These are phyloP conservation scores for Cladobotryum protrusum DNA, from an alignment of 2,329 filamentous ascomycete genomes.

Conservation along the genomic window DNA sequence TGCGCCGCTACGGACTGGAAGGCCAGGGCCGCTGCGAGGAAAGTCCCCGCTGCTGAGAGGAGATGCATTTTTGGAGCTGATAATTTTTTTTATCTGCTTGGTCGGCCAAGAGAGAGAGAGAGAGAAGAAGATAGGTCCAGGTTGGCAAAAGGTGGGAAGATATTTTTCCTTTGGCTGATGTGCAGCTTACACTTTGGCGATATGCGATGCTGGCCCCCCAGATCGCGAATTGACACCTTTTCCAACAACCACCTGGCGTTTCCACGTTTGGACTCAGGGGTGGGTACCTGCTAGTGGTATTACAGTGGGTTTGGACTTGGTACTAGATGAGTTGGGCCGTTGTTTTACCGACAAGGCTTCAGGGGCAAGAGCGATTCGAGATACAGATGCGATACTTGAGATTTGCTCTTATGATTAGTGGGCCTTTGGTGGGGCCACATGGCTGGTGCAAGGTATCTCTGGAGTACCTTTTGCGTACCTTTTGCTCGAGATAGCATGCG, in stretches of 20 bases:
- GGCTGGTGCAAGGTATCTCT: not conserved
- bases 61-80: conserved; percentile 21
- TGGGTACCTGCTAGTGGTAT: too few relatives aligned
- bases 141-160: not conserved
- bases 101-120: not conserved
- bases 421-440: conserved; percentile 1
- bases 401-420: conserved; percentile 7
- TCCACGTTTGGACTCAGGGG: not conserved
- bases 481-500: conserved; percentile 5
- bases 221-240: conserved; percentile 15
- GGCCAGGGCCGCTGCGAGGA: conserved; percentile 35
- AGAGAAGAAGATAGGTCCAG: not conserved
- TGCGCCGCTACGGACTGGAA: conserved; percentile 66
- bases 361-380: conserved; percentile 7
- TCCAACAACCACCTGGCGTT: conserved; percentile 3
- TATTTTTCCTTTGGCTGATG: not conserved
- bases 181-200: too few relatives aligned
- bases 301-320: not conserved
- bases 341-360: conserved; percentile 12
- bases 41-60: conserved; percentile 34
- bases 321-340: conserved; percentile 3
- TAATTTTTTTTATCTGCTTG: too few relatives aligned
- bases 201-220: too few relatives aligned
- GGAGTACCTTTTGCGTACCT: conserved; percentile 6
- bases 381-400: conserved; percentile 10